phyloP scores from a whole-genome alignment of 768 basidiomycete genomes.

The Xerocomus potaroensis region DNA sequence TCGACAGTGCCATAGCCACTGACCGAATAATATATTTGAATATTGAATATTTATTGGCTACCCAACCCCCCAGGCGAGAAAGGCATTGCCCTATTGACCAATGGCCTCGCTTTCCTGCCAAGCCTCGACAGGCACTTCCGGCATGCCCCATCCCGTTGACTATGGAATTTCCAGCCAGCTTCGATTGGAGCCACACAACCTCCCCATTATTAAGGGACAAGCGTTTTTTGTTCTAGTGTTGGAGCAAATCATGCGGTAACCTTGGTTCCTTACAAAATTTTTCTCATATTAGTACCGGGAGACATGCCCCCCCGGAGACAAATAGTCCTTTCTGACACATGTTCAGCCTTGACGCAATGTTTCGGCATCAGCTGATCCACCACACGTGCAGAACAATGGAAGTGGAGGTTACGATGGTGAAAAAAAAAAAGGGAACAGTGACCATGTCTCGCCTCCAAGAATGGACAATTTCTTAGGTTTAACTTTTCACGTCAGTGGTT shows the following conservation, averaged over 20 bases:
- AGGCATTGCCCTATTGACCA: constrained; percentile 32
- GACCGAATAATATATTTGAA: too few relatives aligned
- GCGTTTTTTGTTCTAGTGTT: constrained; percentile 24
- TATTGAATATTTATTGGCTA: too few relatives aligned
- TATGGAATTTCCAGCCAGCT: constrained; percentile 23
- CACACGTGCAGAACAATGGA: constrained; percentile 32
- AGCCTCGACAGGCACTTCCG: too few relatives aligned
- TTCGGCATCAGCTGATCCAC: constrained; percentile 24
- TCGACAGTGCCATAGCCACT: constrained; percentile 28
- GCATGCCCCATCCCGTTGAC: constrained; percentile 21
- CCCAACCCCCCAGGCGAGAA: constrained; percentile 19
- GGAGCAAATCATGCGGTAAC: constrained; percentile 19
- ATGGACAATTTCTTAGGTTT: constrained; percentile 21
- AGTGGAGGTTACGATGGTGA: constrained; percentile 20
- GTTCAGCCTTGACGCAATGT: constrained; percentile 18
- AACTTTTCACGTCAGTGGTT: constrained; percentile 19
- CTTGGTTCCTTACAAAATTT: constrained; percentile 25
- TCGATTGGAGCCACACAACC: constrained; percentile 22
- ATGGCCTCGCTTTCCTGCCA: constrained; percentile 24
- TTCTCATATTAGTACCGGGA: constrained; percentile 28
- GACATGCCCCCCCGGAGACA: constrained; percentile 21
- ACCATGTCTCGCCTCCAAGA: constrained; percentile 17
- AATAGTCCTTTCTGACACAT: constrained; percentile 19
- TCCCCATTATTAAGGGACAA: constrained; percentile 31
- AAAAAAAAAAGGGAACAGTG: constrained; percentile 27